These are phyloP conservation scores for Pseudogymnoascus sp. DNA, from an alignment of 2,329 filamentous ascomycete genomes.

Conservation along the genomic window DNA sequence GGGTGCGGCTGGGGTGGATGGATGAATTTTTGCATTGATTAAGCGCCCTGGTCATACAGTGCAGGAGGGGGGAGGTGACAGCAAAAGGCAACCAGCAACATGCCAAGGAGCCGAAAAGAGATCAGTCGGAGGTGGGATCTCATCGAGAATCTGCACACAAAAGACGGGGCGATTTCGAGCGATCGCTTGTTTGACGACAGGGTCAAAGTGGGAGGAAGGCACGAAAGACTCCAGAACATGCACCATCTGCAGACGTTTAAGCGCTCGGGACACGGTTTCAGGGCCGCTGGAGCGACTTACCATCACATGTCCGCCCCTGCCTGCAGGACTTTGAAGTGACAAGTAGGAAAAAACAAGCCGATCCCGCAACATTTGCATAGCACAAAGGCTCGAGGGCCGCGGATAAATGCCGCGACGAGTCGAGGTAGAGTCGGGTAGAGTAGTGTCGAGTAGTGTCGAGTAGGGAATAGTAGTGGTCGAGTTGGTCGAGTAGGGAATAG, in stretches of 20 bases:
- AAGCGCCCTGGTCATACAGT: not conserved
- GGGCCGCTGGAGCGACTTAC: not conserved
- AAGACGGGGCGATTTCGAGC: not conserved
- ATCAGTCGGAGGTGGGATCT: not conserved
- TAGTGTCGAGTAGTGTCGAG: not conserved
- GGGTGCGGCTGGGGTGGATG: not conserved
- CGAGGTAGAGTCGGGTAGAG: not conserved
- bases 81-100: not conserved
- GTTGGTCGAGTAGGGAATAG: not conserved
- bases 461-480: not conserved
- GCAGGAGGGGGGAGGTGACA: not conserved
- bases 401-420: not conserved
- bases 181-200: not conserved
- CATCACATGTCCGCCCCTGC: not conserved
- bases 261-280: not conserved
- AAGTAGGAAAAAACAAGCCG: not conserved
- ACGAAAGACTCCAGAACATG: not conserved
- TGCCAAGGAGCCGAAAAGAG: not conserved
- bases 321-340: not conserved
- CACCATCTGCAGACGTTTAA: not conserved
- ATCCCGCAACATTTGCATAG: not conserved
- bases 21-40: not conserved
- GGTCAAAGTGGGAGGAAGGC: not conserved
- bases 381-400: not conserved
- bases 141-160: not conserved